Conservation (phyloP, 2,329 filamentous ascomycete species). For the Lasiodiplodia hormozganensis region DNA sequence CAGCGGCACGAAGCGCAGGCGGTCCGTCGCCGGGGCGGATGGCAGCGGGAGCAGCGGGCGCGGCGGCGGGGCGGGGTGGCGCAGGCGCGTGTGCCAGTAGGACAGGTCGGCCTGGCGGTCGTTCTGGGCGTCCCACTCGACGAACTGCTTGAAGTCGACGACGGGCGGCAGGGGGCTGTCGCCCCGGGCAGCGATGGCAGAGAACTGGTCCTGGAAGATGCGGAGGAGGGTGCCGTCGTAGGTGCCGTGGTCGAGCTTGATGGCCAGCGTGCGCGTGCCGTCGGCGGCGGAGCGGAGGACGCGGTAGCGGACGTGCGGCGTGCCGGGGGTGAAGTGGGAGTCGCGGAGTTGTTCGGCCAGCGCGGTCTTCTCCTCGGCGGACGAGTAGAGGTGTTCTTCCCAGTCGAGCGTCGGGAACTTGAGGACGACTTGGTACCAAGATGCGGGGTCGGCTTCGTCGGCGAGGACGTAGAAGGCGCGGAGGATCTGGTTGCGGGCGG, state of each 20-base stretch:
- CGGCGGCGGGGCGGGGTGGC: neutral
- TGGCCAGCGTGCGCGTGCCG: conserved; percentile 35
- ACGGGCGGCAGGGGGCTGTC: too few species aligned
- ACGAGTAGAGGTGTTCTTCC: neutral
- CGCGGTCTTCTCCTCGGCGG: neutral
- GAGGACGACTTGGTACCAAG: neutral
- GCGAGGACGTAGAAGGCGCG: neutral
- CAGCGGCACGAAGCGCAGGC: too few species aligned
- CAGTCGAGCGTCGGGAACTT: neutral
- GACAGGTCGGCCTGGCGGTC: conserved; percentile 31
- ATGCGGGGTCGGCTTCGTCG: neutral
- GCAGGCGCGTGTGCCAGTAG: conserved; percentile 32
- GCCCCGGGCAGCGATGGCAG: too few species aligned
- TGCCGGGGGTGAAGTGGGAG: conserved; percentile 39
- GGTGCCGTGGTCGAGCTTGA: conserved; percentile 45
- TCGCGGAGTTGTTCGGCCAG: conserved; percentile 38
- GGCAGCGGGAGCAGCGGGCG: neutral
- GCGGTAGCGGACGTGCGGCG: conserved; percentile 46
- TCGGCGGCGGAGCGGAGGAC: conserved; percentile 34
- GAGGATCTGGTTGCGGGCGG: neutral
- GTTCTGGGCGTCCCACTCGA: conserved; percentile 31
- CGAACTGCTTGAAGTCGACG: conserved; percentile 39
- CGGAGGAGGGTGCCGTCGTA: conserved; percentile 49
- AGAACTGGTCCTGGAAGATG: conserved; percentile 46
- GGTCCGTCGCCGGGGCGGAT: too few species aligned